Evolutionary conservation across 2,329 filamentous ascomycete species (phyloP), one percentile per base, ranked within the genome.

Genomic region (Rutstroemia sydowiana): DNA sequence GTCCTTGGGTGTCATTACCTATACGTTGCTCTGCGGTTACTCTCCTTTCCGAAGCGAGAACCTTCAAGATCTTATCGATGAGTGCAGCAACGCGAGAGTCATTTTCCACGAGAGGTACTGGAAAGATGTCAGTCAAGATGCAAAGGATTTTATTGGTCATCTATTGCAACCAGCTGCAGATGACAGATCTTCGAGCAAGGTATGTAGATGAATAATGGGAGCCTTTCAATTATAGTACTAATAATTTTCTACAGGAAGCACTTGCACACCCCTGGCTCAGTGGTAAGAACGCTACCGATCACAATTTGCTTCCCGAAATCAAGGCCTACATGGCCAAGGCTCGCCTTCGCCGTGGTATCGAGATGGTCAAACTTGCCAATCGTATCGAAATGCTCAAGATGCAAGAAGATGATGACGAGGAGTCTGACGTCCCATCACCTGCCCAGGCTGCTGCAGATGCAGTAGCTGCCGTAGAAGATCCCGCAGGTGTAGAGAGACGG

Each of bases 81-180:
- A 98, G 72, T 97, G 91, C 73, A 89, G 82, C 63, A 83, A 80
- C 56, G 86, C 83, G 37, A 80, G 84, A 46, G 87, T 98, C 54
- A 80, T 95, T 49, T 98, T 97, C 79, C 93, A 98, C 69, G 91
- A 96, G 67, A 83, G 92, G 52, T 98, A 97, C 73, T 98, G 93
- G 93, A 93, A 90, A 68, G 93, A 96, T 62, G 93, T 98, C 63
- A 96, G 91, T 68, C 77, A 87, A 45, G 91, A 97, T 61, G 93
- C 91, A 59, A 98, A 97, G 73, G 83, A 92, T 60, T 98, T 98
- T 68, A 97, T 98, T 71, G 73, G 85, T 55, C 74, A 75, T 52
- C 78, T 98, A 23, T 78, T 98, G 54, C 84, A 92, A 61, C 83
- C 90, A 3, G 79, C 88, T 59, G 86, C 90, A 1, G 78, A 83